These are phyloP conservation scores for Mycena crocata DNA, from an alignment of 768 basidiomycete species.

Conservation along the genomic window DNA sequence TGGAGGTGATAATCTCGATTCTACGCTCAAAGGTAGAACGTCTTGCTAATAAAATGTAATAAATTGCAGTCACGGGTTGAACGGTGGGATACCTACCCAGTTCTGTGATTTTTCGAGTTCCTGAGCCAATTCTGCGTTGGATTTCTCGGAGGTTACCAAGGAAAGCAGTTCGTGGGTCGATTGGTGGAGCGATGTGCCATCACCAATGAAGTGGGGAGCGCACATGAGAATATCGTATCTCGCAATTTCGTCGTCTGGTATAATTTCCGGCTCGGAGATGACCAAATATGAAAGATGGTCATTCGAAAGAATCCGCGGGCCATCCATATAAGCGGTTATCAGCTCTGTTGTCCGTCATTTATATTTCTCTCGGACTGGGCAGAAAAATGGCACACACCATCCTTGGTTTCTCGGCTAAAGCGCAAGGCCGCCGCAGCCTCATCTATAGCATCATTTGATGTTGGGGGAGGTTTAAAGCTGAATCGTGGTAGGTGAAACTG, in stretches of 20 bases:
- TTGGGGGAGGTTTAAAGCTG: slow-evolving; percentile 57
- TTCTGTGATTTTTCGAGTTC: slow-evolving; percentile 29
- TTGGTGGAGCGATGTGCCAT: slow-evolving; percentile 74
- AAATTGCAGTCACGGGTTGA: neutral
- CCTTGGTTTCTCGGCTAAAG: slow-evolving; percentile 52
- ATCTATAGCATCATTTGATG: slow-evolving; percentile 49
- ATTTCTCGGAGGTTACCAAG: slow-evolving; percentile 43
- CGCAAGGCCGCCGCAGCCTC: slow-evolving; percentile 56
- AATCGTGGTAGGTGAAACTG: neutral
- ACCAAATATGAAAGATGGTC: slow-evolving; percentile 63
- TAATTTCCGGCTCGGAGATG: slow-evolving; percentile 30
- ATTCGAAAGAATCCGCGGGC: slow-evolving; percentile 65
- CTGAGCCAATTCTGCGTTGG: slow-evolving; percentile 36
- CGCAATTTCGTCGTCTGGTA: slow-evolving; percentile 12
- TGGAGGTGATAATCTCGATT: slow-evolving; percentile 40
- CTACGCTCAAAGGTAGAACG: slow-evolving; percentile 41
- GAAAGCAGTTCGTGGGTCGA: slow-evolving; percentile 73
- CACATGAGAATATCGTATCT: slow-evolving; percentile 63
- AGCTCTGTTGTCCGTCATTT: slow-evolving; percentile 45
- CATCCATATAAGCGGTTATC: slow-evolving; percentile 71
- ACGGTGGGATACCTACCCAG: slow-evolving; percentile 35
- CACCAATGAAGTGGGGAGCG: slow-evolving; percentile 75
- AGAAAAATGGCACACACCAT: slow-evolving; percentile 47
- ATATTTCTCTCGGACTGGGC: neutral
- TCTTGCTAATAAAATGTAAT: slow-evolving; percentile 26